Conservation (phyloP, 345 rosid genomes). For the Lenwebbia sp. region DNA sequence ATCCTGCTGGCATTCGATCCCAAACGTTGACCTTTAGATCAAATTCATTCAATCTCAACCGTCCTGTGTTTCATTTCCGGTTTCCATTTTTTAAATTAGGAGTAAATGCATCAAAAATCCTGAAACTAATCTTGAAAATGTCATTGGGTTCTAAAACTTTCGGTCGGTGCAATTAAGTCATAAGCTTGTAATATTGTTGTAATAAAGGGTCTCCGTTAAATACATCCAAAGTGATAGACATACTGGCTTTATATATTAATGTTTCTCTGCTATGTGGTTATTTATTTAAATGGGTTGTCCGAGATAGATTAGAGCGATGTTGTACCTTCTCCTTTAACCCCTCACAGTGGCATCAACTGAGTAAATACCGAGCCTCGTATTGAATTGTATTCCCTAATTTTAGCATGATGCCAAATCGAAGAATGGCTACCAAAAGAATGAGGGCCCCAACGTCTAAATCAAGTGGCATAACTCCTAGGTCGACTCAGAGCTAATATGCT, state of each 20-base stretch:
- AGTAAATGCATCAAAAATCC: not conserved
- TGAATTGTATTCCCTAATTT: not conserved
- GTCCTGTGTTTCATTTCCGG: not conserved
- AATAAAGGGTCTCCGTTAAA: not conserved
- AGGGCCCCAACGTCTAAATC: accelerated
- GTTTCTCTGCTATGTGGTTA: accelerated
- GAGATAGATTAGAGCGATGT: accelerated
- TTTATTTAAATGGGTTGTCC: accelerated
- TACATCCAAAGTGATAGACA: not conserved
- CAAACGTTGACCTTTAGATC: too few relatives aligned
- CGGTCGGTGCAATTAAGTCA: accelerated
- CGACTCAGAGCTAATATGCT: not conserved
- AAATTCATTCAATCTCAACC: too few relatives aligned
- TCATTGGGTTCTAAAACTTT: not conserved
- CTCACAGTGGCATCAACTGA: accelerated
- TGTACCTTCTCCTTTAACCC: accelerated
- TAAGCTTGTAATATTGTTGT: accelerated
- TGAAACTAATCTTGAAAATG: not conserved
- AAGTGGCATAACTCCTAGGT: accelerated
- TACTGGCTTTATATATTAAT: accelerated
- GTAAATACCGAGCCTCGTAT: not conserved
- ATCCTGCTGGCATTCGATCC: too few relatives aligned
- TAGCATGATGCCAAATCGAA: not conserved
- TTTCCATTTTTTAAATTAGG: not conserved
- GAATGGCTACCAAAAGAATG: accelerated